Evolutionary conservation across 495 filamentous ascomycete species (phyloP), one percentile per base, ranked within the genome.

Genomic region (Clavariopsis aquatica): DNA sequence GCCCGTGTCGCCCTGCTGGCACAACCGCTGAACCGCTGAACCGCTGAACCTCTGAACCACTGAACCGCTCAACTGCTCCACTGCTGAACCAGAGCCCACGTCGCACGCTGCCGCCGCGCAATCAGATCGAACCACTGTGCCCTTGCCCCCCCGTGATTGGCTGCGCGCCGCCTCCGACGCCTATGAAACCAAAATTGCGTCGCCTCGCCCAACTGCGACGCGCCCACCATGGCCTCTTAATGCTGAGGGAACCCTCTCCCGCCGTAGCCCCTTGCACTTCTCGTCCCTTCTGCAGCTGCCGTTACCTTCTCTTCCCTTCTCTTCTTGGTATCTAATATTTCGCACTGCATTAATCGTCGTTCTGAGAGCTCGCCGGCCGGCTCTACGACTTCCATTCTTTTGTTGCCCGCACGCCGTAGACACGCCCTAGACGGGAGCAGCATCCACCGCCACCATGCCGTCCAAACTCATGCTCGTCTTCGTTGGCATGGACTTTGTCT

Each of bases 401-500:
- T 49, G 15, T 31, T n/a, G 22, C 24, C 38, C 22, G 20, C 3
- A 55, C 31, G 17, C 49, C 10, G 17, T 12, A 19, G 43, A 27
- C 26, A 15, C 49, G n/a, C 29, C 15, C 2, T 17, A 28, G 47
- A 53, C 51, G 47, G 49, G 4, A 57, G 20, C 29, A 27, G 23
- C 49, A 53, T 41, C 34, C 17, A 62, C 52, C 61, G 47, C 57
- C 65, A 68, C 22, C 28, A 74, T 74, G 70, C 46, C 49, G 29
- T 59, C 64, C 67, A 74, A 74, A 64, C 65, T 72, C n/a, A 72
- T 71, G 57, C 31, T 72, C 20, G 49, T 68, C 60, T 74, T 64
- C 52, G 43, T 72, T 31, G 67, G 38, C 9, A 54, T 77, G 62
- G 83, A 90, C 70, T 60, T 82, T 65, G 74, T 91, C 70, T 89